Evolutionary conservation across 495 filamentous ascomycete genomes (phyloP).

Genomic region (Daldinia childiae): DNA sequence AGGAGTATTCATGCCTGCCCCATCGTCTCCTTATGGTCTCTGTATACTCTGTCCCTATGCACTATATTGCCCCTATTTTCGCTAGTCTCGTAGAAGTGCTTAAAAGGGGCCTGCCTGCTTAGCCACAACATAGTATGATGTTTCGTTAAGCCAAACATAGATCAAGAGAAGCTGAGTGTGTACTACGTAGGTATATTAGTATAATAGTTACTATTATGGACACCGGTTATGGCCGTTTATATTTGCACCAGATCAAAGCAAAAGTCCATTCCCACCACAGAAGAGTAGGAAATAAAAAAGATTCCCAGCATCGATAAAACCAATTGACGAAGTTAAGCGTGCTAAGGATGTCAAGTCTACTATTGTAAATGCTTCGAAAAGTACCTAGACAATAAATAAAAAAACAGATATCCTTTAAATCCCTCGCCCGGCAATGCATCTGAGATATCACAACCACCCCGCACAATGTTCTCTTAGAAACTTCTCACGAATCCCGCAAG

Average conservation of each 20-base stretch:
- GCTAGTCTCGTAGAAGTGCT: not conserved
- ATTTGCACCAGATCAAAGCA: no score
- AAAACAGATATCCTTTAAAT: not conserved
- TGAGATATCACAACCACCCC: constrained; percentile 25
- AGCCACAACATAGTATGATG: no score
- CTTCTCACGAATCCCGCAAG: constrained; percentile 16
- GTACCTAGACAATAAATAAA: not conserved
- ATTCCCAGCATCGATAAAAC: constrained; percentile 12
- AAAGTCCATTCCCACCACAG: not conserved
- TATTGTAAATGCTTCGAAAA: constrained; percentile 30
- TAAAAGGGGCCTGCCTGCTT: no score
- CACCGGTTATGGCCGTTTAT: not conserved
- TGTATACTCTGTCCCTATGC: not conserved
- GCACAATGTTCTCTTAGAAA: constrained; percentile 2
- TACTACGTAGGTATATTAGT: not conserved
- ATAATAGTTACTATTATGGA: not conserved
- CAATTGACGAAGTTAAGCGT: constrained; percentile 6
- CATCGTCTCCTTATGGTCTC: not conserved
- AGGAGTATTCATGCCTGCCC: not conserved
- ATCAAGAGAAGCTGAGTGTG: no score
- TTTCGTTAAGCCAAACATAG: no score
- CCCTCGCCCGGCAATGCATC: constrained; percentile 5
- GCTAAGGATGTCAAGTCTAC: constrained; percentile 8
- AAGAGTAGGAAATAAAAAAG: not conserved
- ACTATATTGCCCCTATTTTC: not conserved